phyloP scores from a whole-genome alignment of 805 yeast species.

The Ogataea sp. region DNA sequence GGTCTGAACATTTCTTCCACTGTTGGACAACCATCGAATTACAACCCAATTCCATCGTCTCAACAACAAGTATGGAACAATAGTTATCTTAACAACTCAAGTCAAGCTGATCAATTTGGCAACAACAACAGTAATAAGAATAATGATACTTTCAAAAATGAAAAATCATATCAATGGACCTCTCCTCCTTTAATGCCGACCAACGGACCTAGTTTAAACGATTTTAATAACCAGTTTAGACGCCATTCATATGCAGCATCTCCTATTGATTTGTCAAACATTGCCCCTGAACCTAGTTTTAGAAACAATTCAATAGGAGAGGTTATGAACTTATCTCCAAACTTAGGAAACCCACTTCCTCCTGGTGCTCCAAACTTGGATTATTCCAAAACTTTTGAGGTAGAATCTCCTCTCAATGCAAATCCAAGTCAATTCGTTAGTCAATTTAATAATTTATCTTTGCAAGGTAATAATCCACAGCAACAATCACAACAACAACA shows the following conservation, averaged over 20 bases:
- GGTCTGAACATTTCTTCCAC: slow-evolving; percentile 2
- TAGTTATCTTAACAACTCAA: background rate
- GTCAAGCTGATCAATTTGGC: background rate
- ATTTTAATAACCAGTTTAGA: background rate
- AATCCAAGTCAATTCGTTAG: too few species aligned
- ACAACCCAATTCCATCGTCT: too few species aligned
- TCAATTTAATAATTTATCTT: slow-evolving; percentile 10
- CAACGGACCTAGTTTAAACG: too few species aligned
- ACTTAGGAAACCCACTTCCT: slow-evolving; percentile 1
- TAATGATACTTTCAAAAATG: background rate
- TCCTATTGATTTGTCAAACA: background rate
- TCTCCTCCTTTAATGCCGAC: slow-evolving; percentile 3
- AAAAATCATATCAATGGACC: background rate
- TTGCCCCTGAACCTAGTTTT: background rate
- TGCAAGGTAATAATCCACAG: too few species aligned
- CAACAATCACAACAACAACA: slow-evolving; percentile 2
- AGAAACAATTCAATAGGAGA: background rate
- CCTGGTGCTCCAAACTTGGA: slow-evolving; percentile 16
- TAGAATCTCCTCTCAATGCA: too few species aligned
- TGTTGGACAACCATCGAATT: too few species aligned
- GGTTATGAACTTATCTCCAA: background rate
- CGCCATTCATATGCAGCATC: background rate
- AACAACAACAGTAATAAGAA: background rate
- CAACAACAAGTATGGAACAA: slow-evolving; percentile 1
- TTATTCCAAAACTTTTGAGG: slow-evolving; percentile 15